These are phyloP conservation scores for Lojkania enalia DNA, from an alignment of 2,329 filamentous ascomycete genomes.

Conservation along the genomic window DNA sequence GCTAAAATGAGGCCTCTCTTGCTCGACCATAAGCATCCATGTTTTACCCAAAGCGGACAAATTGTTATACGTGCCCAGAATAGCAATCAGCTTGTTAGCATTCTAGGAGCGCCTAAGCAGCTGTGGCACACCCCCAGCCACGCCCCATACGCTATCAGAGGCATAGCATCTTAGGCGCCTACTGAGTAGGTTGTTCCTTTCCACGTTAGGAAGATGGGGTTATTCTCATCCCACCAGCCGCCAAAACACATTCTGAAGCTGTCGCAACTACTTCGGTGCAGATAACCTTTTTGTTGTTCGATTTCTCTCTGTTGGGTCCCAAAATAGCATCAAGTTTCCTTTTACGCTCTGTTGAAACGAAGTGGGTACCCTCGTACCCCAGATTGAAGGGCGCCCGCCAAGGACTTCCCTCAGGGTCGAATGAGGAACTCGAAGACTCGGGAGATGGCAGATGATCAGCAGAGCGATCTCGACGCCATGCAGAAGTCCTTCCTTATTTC, in stretches of 20 bases:
- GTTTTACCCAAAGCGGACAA: conserved; percentile 5
- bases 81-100: conserved; percentile 5
- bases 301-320: conserved; percentile 17
- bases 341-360: conserved; percentile 26
- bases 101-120: background rate
- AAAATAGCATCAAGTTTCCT: conserved; percentile 37
- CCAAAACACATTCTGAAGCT: background rate
- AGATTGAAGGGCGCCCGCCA: conserved; percentile 31
- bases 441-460: conserved; percentile 24
- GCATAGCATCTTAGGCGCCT: background rate
- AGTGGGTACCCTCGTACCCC: conserved; percentile 23
- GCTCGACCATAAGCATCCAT: background rate
- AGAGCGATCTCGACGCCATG: conserved; percentile 34
- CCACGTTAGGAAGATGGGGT: background rate
- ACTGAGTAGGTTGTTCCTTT: conserved; percentile 3
- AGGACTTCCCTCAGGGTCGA: conserved; percentile 23
- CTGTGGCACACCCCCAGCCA: background rate
- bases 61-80: conserved; percentile 6
- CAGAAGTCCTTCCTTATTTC: conserved; percentile 35
- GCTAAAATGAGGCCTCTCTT: background rate
- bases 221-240: background rate
- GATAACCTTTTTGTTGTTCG: conserved; percentile 15
- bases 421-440: conserved; percentile 15
- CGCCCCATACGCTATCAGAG: background rate
- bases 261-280: conserved; percentile 1